Percentiles rank a stretch among this genome's conserved stretches.
Evolutionary conservation across 495 filamentous ascomycete genomes (phyloP).

Genomic region (Aspergillus cristatus): DNA sequence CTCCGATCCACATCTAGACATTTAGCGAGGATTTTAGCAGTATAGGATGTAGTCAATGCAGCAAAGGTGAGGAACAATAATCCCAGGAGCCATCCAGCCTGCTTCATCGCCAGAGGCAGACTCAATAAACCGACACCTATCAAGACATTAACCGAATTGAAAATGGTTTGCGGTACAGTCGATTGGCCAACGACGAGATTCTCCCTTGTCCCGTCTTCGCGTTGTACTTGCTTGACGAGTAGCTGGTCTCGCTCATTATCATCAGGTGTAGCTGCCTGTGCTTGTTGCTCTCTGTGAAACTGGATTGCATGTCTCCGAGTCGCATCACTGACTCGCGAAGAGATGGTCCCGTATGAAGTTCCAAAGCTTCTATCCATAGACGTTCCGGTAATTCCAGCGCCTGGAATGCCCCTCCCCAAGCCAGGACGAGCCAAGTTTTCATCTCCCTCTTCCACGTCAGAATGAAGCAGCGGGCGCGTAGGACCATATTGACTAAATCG

Average conservation of each 20-base stretch:
- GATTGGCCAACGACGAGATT: constrained; percentile 81
- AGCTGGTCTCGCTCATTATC: constrained; percentile 69
- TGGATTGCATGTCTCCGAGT: constrained; percentile 64
- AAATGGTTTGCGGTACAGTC: constrained; percentile 88
- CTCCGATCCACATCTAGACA: constrained; percentile 82
- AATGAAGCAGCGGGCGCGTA: constrained; percentile 21
- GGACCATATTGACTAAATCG: constrained; percentile 11
- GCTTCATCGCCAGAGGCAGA: constrained; percentile 80
- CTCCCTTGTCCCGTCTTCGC: constrained; percentile 76
- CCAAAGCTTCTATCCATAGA: constrained; percentile 63
- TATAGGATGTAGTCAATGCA: constrained; percentile 72
- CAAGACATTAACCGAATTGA: constrained; percentile 93
- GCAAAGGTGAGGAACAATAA: constrained; percentile 63
- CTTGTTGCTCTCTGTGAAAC: constrained; percentile 63
- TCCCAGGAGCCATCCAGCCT: constrained; percentile 86
- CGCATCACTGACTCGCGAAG: constrained; percentile 56
- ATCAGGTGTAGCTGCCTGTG: constrained; percentile 30
- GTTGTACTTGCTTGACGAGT: constrained; percentile 74
- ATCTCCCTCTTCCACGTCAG: constrained; percentile 15
- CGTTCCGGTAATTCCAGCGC: constrained; percentile 29
- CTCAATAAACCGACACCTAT: constrained; percentile 87
- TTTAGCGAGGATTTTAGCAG: constrained; percentile 75
- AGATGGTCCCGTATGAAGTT: constrained; percentile 68
- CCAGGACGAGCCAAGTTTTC: constrained; percentile 7
- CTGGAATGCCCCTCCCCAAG: constrained; percentile 13